Base-by-base conservation (phyloP, 2,329 filamentous ascomycete species). In the Sclerotinia minor region DNA sequence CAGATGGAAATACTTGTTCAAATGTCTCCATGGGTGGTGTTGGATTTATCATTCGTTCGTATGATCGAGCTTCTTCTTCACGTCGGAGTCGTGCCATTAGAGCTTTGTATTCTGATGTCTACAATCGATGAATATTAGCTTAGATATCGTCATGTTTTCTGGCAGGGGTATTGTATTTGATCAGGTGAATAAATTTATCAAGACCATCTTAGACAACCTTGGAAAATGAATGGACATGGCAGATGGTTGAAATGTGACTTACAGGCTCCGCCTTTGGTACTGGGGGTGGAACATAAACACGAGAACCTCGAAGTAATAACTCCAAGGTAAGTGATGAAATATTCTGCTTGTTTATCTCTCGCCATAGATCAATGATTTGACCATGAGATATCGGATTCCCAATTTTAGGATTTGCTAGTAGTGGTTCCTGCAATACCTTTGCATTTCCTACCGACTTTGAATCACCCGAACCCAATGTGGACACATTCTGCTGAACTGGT, bases 41-140 rank as follows among this genome's bases (percentile, higher is more conserved):
- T 1, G 89, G 86, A 70, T 89, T 88, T 63, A 90, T 80, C 88
- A 98, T 92, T 76, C 89, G 87, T 72, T 92, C 86, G 81, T 98
- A 99, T 64, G 87, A 84, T 70, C 90, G 87, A 72, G 88, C 85
- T 81, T 98, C 94, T 80, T 94, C 90, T 75, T 95, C 89, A 69
- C 85, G 87, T 71, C 92, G 92, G 26, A 99, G 87, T 21, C 89
- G 88, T 32, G 88, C 88, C 92, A 98, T 98, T 1, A 97, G 83
- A 8, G 89, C 90, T 78, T 92, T 91, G 81, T 94, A 98, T 79
- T 96, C 90, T 9, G 88, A 81, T 0, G 89, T 90, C 87, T 96
- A 41, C 69, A 13, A 67, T 29, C 13, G 13, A 9, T 47, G 45
- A 17, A 45, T 54, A 32, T 71, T 69, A 71, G 69, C 65, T 47